Evolutionary conservation across 768 basidiomycete species (phyloP), one percentile per base, ranked within the genome.

Genomic region (Mycena leptocephala): DNA sequence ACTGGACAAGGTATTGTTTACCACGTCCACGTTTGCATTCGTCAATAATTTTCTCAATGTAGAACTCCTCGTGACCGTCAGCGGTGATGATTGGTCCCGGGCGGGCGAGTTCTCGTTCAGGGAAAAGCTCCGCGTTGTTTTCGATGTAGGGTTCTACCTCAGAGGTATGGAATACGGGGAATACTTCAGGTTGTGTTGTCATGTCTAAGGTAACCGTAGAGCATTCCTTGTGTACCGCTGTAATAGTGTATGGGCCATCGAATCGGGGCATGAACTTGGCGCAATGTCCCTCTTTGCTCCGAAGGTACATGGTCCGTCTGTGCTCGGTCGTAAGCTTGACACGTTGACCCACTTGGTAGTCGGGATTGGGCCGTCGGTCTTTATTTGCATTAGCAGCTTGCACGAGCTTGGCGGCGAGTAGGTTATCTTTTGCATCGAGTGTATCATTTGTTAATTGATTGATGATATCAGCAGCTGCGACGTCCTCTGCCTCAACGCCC

Each of bases 211-310:
- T 82, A 20, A 84, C 83, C 0, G 78, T 74, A 0, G 80, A 85
- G 0, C 68, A 63, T 22, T 79, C 61, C 0, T 71, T 79, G 43
- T 80, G 72, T 0, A 83, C 81, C 0, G 74, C 63, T 0, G 72
- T 43, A 5, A 88, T 74, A 0, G 0, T 51, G 63, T 80, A 85
- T 0, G 81, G 84, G 0, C 85, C 81, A 64, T 89, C 83, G 20
- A 61, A 85, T 0, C 80, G 69, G 0, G 84, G 84, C 81, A 89
- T 85, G 59, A 88, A 88, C 58, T 89, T 89, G 0, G 86, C 84
- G 0, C 83, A 82, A 0, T 80, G 79, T 5, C 79, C 78, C 3
- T 79, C 77, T 2, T 80, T 81, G 9, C 46, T 56, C 0, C 72
- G 30, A 33, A 79, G 79, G 65, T 83, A 87, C 1, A 83, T 72